Conservation (phyloP, 2,329 filamentous ascomycete species). For the Trichophyton equinum region DNA sequence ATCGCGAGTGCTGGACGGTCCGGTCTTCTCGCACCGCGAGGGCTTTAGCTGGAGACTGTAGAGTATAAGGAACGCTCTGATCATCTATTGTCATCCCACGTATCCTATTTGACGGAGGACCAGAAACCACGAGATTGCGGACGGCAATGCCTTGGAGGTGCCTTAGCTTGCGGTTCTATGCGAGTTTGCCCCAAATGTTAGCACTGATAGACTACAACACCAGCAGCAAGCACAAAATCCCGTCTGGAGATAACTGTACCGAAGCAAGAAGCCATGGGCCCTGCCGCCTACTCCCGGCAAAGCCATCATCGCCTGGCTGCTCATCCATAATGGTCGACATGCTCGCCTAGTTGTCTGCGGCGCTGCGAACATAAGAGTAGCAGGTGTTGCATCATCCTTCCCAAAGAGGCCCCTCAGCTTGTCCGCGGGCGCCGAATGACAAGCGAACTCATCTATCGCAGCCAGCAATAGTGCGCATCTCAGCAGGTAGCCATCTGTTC, state of each 20-base stretch:
- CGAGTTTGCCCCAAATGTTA: not conserved
- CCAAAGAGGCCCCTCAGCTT: not conserved
- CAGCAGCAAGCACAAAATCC: not conserved
- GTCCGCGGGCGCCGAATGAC: not conserved
- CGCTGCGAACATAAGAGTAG: conserved; percentile 4
- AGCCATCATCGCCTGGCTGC: conserved; percentile 14
- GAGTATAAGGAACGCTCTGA: conserved; percentile 54
- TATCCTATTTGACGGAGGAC: conserved; percentile 33
- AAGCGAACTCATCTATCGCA: not conserved
- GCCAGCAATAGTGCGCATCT: not conserved
- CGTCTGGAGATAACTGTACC: conserved; percentile 21
- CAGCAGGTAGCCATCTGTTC: not conserved
- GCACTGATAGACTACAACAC: not conserved
- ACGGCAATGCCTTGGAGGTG: conserved; percentile 79
- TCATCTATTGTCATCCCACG: conserved; percentile 59
- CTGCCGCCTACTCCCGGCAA: conserved; percentile 28
- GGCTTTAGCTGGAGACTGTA: conserved; percentile 56
- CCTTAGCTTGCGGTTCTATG: conserved; percentile 73
- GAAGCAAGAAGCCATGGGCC: conserved; percentile 42
- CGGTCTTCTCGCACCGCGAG: conserved; percentile 39
- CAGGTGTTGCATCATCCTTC: not conserved
- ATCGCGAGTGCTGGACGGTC: conserved; percentile 45
- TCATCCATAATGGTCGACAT: conserved; percentile 6
- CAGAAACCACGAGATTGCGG: conserved; percentile 65
- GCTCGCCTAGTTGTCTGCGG: conserved; percentile 1